Conservation (phyloP, 2,329 filamentous ascomycete genomes). For the Chaetothyriales sp. region DNA sequence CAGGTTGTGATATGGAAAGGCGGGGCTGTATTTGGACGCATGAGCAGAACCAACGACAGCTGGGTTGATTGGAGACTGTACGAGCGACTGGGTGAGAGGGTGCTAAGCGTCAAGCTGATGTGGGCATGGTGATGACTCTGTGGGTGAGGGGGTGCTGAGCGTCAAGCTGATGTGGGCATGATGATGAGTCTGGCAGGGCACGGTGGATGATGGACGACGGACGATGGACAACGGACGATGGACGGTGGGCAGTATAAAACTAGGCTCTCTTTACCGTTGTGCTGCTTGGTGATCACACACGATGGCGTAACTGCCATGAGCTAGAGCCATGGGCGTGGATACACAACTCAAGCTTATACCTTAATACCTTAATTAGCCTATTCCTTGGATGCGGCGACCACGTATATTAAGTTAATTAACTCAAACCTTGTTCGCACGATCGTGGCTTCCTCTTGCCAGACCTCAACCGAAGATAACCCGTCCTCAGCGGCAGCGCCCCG, state of each 20-base stretch:
- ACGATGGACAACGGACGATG: too few species aligned
- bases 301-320: too few species aligned
- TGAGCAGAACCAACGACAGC: conserved; percentile 76
- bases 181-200: conserved; percentile 20
- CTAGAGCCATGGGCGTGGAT: too few species aligned
- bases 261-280: too few species aligned
- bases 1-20: conserved; percentile 98
- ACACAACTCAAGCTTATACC: not conserved
- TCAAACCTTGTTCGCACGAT: not conserved
- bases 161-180: conserved; percentile 61
- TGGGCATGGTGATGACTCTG: conserved; percentile 39
- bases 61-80: conserved; percentile 87
- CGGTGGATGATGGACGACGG: too few species aligned
- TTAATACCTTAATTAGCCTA: too few species aligned
- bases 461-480: not conserved
- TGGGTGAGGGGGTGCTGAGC: conserved; percentile 69
- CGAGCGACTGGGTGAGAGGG: conserved; percentile 66
- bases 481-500: not conserved
- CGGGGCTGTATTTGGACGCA: conserved; percentile 85
- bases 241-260: too few species aligned
- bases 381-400: too few species aligned
- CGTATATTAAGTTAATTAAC: not conserved
- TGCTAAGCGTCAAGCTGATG: conserved; percentile 70
- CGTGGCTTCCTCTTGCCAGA: not conserved
- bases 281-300: too few species aligned